Evolutionary conservation across 2,329 filamentous ascomycete genomes (phyloP).

Genomic region (Penicillium palitans): DNA sequence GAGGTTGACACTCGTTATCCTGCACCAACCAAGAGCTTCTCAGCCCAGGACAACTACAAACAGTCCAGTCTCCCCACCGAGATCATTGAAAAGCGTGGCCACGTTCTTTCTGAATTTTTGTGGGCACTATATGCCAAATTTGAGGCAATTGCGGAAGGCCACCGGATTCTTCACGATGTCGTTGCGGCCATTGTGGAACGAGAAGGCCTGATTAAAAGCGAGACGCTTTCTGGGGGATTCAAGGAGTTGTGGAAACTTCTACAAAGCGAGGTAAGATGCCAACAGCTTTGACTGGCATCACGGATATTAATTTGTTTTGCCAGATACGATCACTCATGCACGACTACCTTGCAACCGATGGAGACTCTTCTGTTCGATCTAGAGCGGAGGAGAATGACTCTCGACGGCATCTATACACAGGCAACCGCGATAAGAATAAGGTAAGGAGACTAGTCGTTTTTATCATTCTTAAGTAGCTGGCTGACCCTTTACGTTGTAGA

Average conservation of each 20-base stretch:
- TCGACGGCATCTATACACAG: slow-evolving; percentile 54
- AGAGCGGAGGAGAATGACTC: slow-evolving; percentile 51
- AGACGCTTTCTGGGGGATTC: slow-evolving; percentile 78
- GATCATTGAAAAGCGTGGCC: slow-evolving; percentile 73
- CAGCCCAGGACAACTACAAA: slow-evolving; percentile 45
- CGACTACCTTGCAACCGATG: slow-evolving; percentile 93
- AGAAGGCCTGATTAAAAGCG: slow-evolving; percentile 66
- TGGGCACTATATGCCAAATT: slow-evolving; percentile 96
- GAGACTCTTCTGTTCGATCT: slow-evolving; percentile 64
- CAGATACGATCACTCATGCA: slow-evolving; percentile 84
- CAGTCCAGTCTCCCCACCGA: slow-evolving; percentile 62
- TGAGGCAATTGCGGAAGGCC: slow-evolving; percentile 92
- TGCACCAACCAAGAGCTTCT: slow-evolving; percentile 63
- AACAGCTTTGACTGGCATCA: not conserved
- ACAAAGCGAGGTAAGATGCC: slow-evolving; percentile 70
- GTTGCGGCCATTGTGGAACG: slow-evolving; percentile 81
- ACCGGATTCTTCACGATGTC: slow-evolving; percentile 90
- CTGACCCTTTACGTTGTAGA: slow-evolving; percentile 44
- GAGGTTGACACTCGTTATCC: slow-evolving; percentile 93
- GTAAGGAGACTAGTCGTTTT: slow-evolving; percentile 25
- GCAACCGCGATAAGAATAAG: slow-evolving; percentile 51
- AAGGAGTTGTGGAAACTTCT: slow-evolving; percentile 97
- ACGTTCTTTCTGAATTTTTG: slow-evolving; percentile 86
- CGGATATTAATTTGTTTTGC: not conserved
- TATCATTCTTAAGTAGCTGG: not conserved